Evolutionary conservation across 768 basidiomycete species (phyloP).

Genomic region (Podaxis rugospora): DNA sequence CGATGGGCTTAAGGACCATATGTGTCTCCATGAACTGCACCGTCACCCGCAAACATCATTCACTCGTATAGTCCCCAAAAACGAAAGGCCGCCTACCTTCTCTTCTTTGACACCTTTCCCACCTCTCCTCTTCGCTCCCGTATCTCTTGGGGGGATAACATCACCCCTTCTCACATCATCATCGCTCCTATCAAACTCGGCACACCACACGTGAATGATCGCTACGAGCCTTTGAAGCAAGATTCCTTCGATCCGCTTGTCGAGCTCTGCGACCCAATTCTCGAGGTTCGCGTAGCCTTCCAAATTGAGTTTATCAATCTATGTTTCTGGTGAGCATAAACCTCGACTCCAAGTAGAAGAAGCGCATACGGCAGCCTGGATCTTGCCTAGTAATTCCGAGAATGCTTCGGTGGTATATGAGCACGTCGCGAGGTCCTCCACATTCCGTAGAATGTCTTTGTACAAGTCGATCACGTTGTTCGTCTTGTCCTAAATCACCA

Average conservation of each 20-base stretch:
- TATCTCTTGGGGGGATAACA: constrained; percentile 43
- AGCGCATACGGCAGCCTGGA: constrained; percentile 76
- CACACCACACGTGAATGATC: constrained; percentile 84
- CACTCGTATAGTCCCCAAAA: neutral
- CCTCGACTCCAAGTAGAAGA: neutral
- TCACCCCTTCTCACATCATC: constrained; percentile 62
- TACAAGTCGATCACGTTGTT: constrained; percentile 91
- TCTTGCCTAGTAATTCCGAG: constrained; percentile 64
- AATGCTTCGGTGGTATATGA: constrained; percentile 83
- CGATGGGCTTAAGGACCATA: constrained; percentile 77
- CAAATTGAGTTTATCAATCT: constrained; percentile 93
- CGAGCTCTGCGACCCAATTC: constrained; percentile 45
- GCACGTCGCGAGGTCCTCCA: constrained; percentile 87
- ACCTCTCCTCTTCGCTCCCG: constrained; percentile 59
- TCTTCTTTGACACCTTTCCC: constrained; percentile 77
- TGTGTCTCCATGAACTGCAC: constrained; percentile 63
- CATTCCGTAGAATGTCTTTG: constrained; percentile 75
- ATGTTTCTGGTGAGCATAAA: neutral
- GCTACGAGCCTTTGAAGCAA: constrained; percentile 70
- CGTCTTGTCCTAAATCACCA: constrained; percentile 71
- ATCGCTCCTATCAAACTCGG: constrained; percentile 76
- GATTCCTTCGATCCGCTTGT: constrained; percentile 27
- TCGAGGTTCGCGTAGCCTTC: constrained; percentile 96
- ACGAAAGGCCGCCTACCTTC: constrained; percentile 41
- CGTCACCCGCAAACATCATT: neutral